phyloP scores from a whole-genome alignment of 768 basidiomycete genomes.

The Rhizopogon vesiculosus region DNA sequence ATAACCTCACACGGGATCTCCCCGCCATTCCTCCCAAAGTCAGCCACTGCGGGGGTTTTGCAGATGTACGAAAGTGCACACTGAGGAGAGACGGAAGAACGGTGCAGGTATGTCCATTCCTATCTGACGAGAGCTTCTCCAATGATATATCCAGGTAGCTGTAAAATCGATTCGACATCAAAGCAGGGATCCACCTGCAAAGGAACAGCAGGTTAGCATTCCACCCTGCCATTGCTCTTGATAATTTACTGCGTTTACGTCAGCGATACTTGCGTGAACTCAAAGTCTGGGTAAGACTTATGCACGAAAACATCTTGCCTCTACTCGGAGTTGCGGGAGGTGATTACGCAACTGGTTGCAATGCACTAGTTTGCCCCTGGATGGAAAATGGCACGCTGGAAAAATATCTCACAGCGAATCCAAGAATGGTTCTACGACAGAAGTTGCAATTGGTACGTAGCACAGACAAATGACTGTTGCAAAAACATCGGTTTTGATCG shows the following conservation, averaged over 20 bases:
- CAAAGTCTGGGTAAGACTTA: constrained; percentile 13
- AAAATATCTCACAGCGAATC: constrained; percentile 10
- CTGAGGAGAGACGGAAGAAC: background rate
- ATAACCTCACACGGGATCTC: background rate
- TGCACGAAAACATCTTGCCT: constrained; percentile 25
- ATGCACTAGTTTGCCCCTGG: constrained; percentile 29
- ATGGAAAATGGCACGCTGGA: constrained; percentile 20
- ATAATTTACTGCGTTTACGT: background rate
- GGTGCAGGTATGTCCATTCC: background rate
- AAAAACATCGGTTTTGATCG: background rate
- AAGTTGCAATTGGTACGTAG: background rate
- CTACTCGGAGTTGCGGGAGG: constrained; percentile 22
- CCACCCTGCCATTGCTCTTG: background rate
- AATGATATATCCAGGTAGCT: background rate
- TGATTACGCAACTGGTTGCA: constrained; percentile 16
- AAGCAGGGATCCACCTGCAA: background rate
- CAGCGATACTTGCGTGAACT: constrained; percentile 17
- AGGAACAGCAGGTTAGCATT: background rate
- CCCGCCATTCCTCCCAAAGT: background rate
- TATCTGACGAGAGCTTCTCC: background rate
- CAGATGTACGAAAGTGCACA: constrained; percentile 20
- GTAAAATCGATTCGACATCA: background rate
- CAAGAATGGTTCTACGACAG: background rate
- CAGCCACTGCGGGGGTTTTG: constrained; percentile 6
- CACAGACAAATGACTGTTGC: background rate